Percentiles rank a stretch among this genome's conserved stretches.
phyloP scores from a whole-genome alignment of 176 grass and related monocot species.

The Rhynchospora pubera region DNA sequence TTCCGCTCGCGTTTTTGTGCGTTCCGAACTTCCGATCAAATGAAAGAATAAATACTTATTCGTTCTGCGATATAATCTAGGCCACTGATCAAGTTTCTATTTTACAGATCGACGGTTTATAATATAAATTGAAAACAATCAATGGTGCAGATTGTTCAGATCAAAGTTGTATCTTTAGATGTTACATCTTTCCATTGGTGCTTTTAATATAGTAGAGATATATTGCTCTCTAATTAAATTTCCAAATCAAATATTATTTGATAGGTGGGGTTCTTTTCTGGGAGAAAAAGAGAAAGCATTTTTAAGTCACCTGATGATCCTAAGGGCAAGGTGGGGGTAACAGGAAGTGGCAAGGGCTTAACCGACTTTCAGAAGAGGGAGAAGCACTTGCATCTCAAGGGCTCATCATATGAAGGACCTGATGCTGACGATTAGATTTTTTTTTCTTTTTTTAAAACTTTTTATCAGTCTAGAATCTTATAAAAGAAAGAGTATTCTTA shows the following conservation, averaged over 20 bases:
- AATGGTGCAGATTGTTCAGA: too few species aligned
- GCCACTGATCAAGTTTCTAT: too few species aligned
- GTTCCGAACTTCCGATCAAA: too few species aligned
- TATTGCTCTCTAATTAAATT: not conserved
- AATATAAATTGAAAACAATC: too few species aligned
- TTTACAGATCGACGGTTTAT: too few species aligned
- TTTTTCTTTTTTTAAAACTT: not conserved
- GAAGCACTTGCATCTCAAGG: conserved; percentile 92
- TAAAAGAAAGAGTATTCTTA: conserved; percentile 8
- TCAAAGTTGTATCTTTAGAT: too few species aligned
- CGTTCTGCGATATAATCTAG: too few species aligned
- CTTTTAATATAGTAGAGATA: too few species aligned
- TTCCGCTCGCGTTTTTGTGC: too few species aligned
- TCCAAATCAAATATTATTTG: not conserved
- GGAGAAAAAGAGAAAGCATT: conserved; percentile 91
- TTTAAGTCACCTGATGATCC: conserved; percentile 98
- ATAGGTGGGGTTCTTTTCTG: conserved; percentile 92
- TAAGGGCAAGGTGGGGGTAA: conserved; percentile 93
- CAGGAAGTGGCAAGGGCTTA: conserved; percentile 87
- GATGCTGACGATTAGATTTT: conserved; percentile 49
- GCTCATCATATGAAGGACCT: conserved; percentile 28
- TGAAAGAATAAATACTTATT: too few species aligned
- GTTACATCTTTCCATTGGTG: too few species aligned
- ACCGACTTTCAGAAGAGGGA: conserved; percentile 97
- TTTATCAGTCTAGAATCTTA: not conserved